Percentiles rank a stretch among this genome's conserved stretches.
Evolutionary conservation across 192 early-diverging fungal genomes (phyloP).

Genomic region (Powellomyces hirtus): DNA sequence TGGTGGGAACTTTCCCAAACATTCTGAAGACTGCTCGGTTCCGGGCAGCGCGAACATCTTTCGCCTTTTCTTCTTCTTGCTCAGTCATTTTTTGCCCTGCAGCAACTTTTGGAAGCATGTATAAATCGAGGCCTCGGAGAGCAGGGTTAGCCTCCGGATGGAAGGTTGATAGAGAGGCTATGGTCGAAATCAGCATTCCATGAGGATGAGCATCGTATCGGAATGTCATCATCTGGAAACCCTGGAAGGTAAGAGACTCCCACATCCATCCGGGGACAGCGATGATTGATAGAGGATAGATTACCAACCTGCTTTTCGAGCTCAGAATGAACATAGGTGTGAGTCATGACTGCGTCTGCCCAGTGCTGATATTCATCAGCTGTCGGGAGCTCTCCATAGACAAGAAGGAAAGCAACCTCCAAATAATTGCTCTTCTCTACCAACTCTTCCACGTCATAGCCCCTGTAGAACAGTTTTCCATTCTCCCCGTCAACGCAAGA

Average conservation of each 20-base stretch:
- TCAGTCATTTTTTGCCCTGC: constrained; percentile 14
- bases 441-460: constrained; percentile 60
- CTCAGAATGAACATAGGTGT: constrained; percentile 57
- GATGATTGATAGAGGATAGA: not conserved
- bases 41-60: constrained; percentile 27
- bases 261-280: not conserved
- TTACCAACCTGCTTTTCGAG: constrained; percentile 40
- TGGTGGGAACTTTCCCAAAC: constrained; percentile 62
- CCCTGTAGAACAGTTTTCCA: constrained; percentile 48
- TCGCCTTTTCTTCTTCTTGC: constrained; percentile 20
- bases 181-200: constrained; percentile 62
- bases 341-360: constrained; percentile 49
- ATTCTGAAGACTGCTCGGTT: constrained; percentile 61
- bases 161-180: constrained; percentile 63
- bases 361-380: constrained; percentile 41
- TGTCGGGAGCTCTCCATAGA: constrained; percentile 44
- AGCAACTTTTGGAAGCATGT: constrained; percentile 37
- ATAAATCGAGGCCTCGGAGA: constrained; percentile 49
- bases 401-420: constrained; percentile 63
- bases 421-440: constrained; percentile 61
- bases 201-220: constrained; percentile 68
- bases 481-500: constrained; percentile 32
- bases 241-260: not conserved
- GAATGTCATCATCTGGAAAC: constrained; percentile 49
- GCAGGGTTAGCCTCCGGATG: constrained; percentile 72